A percentile compares a stretch with the other conserved stretches of the same genome.
Conservation (phyloP, 305 asterid species). For the Fraxinus sp. region DNA sequence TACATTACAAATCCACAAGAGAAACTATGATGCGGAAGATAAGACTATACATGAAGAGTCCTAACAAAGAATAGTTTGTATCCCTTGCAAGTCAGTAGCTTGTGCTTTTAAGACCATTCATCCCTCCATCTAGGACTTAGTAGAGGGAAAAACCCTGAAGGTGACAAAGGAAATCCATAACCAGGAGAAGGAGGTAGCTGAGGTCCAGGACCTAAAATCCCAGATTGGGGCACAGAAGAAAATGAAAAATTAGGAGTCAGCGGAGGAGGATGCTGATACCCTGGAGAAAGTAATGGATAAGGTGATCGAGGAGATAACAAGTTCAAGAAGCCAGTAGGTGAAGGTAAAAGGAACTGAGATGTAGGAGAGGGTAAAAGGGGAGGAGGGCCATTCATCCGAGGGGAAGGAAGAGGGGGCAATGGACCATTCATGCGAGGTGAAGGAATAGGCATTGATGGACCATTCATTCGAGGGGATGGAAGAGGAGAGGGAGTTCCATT, state of each 20-base stretch:
- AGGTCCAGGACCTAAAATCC: constrained; percentile 76
- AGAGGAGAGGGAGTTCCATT: constrained; percentile 41
- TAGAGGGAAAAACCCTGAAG: constrained; percentile 67
- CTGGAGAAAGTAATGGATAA: constrained; percentile 80
- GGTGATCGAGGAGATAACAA: constrained; percentile 69
- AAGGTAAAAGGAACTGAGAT: constrained; percentile 74
- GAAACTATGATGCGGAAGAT: constrained; percentile 22
- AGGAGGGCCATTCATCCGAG: constrained; percentile 59
- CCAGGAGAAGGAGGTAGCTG: constrained; percentile 85
- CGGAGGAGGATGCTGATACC: constrained; percentile 63
- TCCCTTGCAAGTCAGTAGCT: constrained; percentile 38
- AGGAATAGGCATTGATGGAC: constrained; percentile 43
- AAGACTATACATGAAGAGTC: constrained; percentile 26
- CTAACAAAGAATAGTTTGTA: constrained; percentile 24
- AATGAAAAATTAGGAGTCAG: constrained; percentile 74
- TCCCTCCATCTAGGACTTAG: constrained; percentile 89
- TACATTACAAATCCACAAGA: constrained; percentile 31
- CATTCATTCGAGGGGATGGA: constrained; percentile 50
- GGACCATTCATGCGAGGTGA: constrained; percentile 57
- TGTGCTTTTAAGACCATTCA: constrained; percentile 38
- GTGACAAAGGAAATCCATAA: constrained; percentile 77
- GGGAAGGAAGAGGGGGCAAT: constrained; percentile 50
- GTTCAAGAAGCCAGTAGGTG: constrained; percentile 68
- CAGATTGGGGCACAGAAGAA: constrained; percentile 61
- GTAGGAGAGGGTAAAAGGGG: constrained; percentile 67